Evolutionary conservation across 164 flowering plant genomes (phyloP).

Genomic region (Euptelea pleiosperma): DNA sequence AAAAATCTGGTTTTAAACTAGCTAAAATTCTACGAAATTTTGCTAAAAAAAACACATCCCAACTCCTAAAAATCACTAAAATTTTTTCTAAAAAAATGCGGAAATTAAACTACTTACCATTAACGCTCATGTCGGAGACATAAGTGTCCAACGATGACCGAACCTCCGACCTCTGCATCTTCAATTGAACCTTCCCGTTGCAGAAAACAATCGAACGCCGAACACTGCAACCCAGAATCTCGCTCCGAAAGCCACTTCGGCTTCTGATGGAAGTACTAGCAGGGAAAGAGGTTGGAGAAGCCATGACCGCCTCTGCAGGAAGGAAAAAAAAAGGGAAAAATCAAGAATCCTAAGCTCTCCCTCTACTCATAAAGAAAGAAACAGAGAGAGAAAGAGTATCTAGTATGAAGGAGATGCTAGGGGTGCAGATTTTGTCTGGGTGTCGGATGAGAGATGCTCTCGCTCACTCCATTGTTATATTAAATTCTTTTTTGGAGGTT

Average conservation of each 20-base stretch:
- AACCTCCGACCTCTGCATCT: conserved; percentile 29
- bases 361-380: not conserved
- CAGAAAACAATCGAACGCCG: conserved; percentile 11
- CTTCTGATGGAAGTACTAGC: conserved; percentile 24
- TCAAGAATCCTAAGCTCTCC: not conserved
- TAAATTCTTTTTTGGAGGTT: too few species aligned
- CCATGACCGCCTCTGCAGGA: conserved; percentile 18
- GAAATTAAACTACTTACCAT: conserved; percentile 43
- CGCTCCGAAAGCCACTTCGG: conserved; percentile 16
- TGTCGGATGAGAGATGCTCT: not conserved
- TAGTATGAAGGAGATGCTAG: conserved; percentile 16
- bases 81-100: not conserved
- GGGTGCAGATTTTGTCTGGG: conserved; percentile 21
- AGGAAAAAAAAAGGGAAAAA: not conserved
- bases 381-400: conserved; percentile 9
- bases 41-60: too few species aligned
- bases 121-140: conserved; percentile 81
- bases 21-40: too few species aligned
- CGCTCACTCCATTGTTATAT: too few species aligned
- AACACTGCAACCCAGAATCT: conserved; percentile 21
- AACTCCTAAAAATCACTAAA: too few species aligned
- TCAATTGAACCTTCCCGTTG: conserved; percentile 19
- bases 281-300: conserved; percentile 32
- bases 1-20: too few species aligned
- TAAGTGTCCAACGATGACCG: conserved; percentile 60